phyloP scores from a whole-genome alignment of 441 rosid species.

The Omphalea diandra region DNA sequence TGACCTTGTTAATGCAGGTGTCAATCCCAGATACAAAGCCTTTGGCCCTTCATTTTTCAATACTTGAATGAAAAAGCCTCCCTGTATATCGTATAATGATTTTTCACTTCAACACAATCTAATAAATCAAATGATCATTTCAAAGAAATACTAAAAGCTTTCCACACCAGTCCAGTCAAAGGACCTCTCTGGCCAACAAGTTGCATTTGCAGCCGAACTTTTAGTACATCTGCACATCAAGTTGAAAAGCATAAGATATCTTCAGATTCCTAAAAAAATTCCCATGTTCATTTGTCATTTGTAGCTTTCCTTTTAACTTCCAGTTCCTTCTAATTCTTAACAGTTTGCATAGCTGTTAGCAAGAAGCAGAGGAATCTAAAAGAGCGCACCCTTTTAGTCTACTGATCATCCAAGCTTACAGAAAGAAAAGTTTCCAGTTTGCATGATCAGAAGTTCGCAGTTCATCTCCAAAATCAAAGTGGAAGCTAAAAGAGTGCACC shows the following conservation, averaged over 20 bases:
- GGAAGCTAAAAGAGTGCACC: too few relatives aligned
- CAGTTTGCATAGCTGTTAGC: too few relatives aligned
- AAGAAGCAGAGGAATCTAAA: too few relatives aligned
- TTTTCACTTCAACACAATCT: constrained; percentile 12
- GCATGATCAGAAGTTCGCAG: background rate
- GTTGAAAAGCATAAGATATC: background rate
- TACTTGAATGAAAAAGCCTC: constrained; percentile 48
- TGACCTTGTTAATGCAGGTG: constrained; percentile 83
- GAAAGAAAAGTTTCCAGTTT: too few relatives aligned
- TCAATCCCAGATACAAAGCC: constrained; percentile 69
- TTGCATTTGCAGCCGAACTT: constrained; percentile 94
- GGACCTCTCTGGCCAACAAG: constrained; percentile 82
- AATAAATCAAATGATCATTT: constrained; percentile 14
- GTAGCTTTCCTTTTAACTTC: too few relatives aligned
- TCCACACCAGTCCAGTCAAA: constrained; percentile 69
- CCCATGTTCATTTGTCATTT: background rate
- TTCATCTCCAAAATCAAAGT: background rate
- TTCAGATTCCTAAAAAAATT: background rate
- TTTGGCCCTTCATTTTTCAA: constrained; percentile 64
- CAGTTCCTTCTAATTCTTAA: too few relatives aligned
- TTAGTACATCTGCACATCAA: constrained; percentile 70
- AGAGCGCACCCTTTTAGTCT: too few relatives aligned
- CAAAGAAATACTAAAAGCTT: constrained; percentile 17
- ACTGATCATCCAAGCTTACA: too few relatives aligned
- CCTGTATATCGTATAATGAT: constrained; percentile 37